A percentile compares a stretch with the other conserved stretches of the same genome.
Conservation (phyloP, 331 rosid genomes). For the Rhamnella rubrinervis region DNA sequence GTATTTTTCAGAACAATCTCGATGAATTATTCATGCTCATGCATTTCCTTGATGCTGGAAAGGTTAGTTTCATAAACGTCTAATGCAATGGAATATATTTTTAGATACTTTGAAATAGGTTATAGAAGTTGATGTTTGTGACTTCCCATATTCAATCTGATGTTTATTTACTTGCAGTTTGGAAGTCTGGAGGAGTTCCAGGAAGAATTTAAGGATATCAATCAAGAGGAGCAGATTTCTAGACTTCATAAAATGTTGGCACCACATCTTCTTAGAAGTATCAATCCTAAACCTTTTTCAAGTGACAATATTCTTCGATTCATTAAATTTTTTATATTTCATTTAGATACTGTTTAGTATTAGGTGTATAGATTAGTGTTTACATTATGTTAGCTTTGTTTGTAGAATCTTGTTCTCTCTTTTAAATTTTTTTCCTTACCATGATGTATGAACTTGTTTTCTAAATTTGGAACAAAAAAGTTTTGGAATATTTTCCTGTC, state of each 20-base stretch:
- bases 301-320: background rate
- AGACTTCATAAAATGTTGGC: constrained; percentile 98
- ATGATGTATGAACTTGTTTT: constrained; percentile 19
- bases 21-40: constrained; percentile 98
- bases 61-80: constrained; percentile 59
- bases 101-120: constrained; percentile 10
- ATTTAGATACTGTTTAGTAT: constrained; percentile 6
- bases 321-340: background rate
- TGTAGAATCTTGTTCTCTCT: constrained; percentile 11
- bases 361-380: constrained; percentile 3
- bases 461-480: background rate
- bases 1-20: constrained; percentile 82
- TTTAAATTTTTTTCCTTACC: background rate
- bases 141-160: constrained; percentile 9
- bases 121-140: constrained; percentile 21
- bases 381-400: constrained; percentile 13
- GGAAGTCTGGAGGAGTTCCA: constrained; percentile 98
- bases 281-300: constrained; percentile 30
- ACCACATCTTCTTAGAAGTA: constrained; percentile 96
- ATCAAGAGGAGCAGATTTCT: constrained; percentile 96
- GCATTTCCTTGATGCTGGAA: constrained; percentile 99
- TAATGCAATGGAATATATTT: background rate
- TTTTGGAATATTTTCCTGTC: background rate
- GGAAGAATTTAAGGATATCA: constrained; percentile 95
- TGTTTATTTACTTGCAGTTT: constrained; percentile 51